These are phyloP conservation scores for Trichosporon coremiiforme DNA, from an alignment of 1,284 basidiomycete genomes.

Conservation along the genomic window DNA sequence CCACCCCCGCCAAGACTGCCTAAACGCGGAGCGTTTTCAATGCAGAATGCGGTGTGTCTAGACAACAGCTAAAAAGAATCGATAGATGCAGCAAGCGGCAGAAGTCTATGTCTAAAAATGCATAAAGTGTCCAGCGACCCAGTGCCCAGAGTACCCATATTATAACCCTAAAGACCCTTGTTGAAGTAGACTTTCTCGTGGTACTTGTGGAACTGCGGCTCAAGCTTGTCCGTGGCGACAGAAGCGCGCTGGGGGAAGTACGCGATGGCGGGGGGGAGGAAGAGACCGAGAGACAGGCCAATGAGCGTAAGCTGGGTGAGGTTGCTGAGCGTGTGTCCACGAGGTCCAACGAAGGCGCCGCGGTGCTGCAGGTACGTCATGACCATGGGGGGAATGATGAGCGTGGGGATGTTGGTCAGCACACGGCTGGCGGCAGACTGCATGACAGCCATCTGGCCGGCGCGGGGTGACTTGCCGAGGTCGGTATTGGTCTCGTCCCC, in stretches of 20 bases:
- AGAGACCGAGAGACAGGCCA: slow-evolving; percentile 59
- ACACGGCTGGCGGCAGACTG: slow-evolving; percentile 60
- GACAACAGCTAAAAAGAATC: neutral
- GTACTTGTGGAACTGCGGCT: slow-evolving; percentile 48
- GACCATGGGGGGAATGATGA: slow-evolving; percentile 60
- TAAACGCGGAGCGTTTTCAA: too few relatives aligned
- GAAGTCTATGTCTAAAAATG: too few relatives aligned
- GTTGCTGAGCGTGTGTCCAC: slow-evolving; percentile 44
- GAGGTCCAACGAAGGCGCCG: slow-evolving; percentile 54
- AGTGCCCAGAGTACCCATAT: too few relatives aligned
- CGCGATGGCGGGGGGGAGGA: slow-evolving; percentile 62
- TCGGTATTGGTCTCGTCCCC: slow-evolving; percentile 48
- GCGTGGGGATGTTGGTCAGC: slow-evolving; percentile 61
- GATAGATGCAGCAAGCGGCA: too few relatives aligned
- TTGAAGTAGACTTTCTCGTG: slow-evolving; percentile 59
- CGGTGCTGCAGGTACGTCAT: slow-evolving; percentile 57
- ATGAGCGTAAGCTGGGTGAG: slow-evolving; percentile 57
- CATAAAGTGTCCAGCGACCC: too few relatives aligned
- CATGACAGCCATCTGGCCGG: slow-evolving; percentile 59
- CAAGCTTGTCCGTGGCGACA: slow-evolving; percentile 55
- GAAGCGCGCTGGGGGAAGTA: slow-evolving; percentile 60
- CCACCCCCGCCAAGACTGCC: neutral
- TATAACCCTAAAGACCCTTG: too few relatives aligned
- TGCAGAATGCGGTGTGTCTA: too few relatives aligned
- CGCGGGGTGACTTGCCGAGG: slow-evolving; percentile 58